A percentile compares a stretch with the other conserved stretches of the same genome.
Conservation (phyloP, 352 stramenopile genomes). For the Globisporangium emineosum region DNA sequence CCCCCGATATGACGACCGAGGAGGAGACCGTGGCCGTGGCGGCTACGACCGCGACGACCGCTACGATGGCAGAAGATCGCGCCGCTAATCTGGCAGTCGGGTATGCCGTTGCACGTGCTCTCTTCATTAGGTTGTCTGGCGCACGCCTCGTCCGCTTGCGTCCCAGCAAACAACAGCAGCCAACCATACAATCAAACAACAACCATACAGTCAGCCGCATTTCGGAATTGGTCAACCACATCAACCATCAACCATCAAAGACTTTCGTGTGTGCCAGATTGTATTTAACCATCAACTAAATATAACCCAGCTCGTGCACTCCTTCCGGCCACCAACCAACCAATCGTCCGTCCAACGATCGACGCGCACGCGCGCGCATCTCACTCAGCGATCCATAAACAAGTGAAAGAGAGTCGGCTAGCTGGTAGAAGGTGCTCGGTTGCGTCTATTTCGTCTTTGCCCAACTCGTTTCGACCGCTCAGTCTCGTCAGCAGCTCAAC, state of each 20-base stretch:
- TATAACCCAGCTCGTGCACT: constrained; percentile 52
- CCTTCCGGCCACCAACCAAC: constrained; percentile 4
- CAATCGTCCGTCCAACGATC: constrained; percentile 7
- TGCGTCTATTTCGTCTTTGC: background rate
- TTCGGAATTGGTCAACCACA: constrained; percentile 6
- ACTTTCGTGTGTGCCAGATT: constrained; percentile 37
- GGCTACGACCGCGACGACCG: constrained; percentile 59
- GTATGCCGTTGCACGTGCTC: background rate
- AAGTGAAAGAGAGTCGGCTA: background rate
- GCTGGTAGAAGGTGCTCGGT: background rate
- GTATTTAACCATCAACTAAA: constrained; percentile 59
- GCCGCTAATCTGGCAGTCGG: constrained; percentile 24
- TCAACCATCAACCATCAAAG: constrained; percentile 3
- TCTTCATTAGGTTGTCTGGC: background rate
- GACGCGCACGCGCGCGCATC: no score
- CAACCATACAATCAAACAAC: constrained; percentile 4
- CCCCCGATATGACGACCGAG: constrained; percentile 36
- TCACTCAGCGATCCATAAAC: background rate
- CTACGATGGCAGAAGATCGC: constrained; percentile 36
- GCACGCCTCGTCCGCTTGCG: background rate
- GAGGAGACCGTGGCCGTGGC: constrained; percentile 39
- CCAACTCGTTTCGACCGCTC: constrained; percentile 3
- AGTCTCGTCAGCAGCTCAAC: constrained; percentile 7
- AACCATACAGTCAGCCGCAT: background rate
- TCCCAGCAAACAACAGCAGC: background rate